These are phyloP conservation scores for Diplodia mutila DNA, from an alignment of 2,329 filamentous ascomycete genomes.

Conservation along the genomic window DNA sequence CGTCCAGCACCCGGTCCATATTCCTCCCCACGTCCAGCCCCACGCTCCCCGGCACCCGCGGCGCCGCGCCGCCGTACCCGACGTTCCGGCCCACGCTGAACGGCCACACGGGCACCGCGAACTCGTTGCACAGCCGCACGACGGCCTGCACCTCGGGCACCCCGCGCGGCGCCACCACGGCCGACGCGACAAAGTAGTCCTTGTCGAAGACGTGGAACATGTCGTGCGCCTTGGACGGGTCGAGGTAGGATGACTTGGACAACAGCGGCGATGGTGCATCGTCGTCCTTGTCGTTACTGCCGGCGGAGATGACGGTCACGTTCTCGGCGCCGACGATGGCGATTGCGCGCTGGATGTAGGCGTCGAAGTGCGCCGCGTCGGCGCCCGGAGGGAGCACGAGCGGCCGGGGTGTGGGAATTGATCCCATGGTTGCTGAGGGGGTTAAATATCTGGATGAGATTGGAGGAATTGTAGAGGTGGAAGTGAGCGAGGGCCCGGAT, in stretches of 20 bases:
- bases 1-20: constrained; percentile 48
- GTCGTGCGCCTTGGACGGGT: constrained; percentile 39
- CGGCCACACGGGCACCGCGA: constrained; percentile 40
- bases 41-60: constrained; percentile 50
- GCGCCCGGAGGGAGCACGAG: constrained; percentile 14
- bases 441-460: not conserved
- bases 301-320: constrained; percentile 5
- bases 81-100: constrained; percentile 50
- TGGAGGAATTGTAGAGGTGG: too few species aligned
- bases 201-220: constrained; percentile 49
- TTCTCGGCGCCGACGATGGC: constrained; percentile 25
- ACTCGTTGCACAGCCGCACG: constrained; percentile 40
- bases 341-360: not conserved
- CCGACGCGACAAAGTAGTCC: constrained; percentile 50
- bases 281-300: too few species aligned
- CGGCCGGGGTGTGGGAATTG: not conserved
- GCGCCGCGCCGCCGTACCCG: constrained; percentile 56
- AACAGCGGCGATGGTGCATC: constrained; percentile 11
- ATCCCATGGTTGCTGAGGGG: not conserved
- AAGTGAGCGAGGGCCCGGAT: not conserved
- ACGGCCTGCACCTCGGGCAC: constrained; percentile 43
- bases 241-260: constrained; percentile 32
- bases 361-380: constrained; percentile 7
- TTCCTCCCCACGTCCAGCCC: constrained; percentile 51
- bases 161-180: constrained; percentile 49